Evolutionary conservation across 2,329 filamentous ascomycete genomes (phyloP), one percentile per base, ranked within the genome.

Genomic region (Boeremia exigua): DNA sequence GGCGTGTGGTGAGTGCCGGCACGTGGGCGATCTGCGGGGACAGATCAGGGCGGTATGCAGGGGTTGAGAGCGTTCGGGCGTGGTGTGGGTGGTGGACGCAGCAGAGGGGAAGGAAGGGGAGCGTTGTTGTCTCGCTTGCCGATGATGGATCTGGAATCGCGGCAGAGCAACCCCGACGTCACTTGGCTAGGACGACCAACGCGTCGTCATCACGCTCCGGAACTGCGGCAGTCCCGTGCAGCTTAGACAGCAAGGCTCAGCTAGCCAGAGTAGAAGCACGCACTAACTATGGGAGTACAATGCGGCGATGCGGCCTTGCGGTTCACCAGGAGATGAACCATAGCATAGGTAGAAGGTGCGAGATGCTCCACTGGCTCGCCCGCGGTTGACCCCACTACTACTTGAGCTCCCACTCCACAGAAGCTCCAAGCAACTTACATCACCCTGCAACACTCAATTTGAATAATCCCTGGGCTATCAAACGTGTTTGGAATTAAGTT

Each of bases 271-370:
- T 19, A 14, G 17, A 45, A 37, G 44, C 14, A 4, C 48, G 30
- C 27, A 48, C 7, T n/a, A 17, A 30, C 25, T 36, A 12, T n/a
- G 3, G 9, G 25, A 12, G 37, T 39, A 6, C 25, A n/a, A 2
- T 30, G 34, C 32, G 10, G 27, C 33, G 6, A 38, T 39, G n/a
- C 39, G 25, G 27, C 33, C 46, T 40, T 27, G 38, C 19, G 40
- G n/a, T 38, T 37, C 40, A 43, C 6, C 38, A 34, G 33, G 7
- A 32, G 47, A 56, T 51, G 37, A 28, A 40, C 42, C 48, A 43
- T 56, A n/a, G n/a, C n/a, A n/a, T n/a, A n/a, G n/a, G n/a, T n/a
- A 36, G 53, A 56, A 56, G 42, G 53, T 56, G 47, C 53, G 42
- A 56, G 53, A 50, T n/a, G 44, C 51, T 48, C 51, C 51, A 48